phyloP scores from a whole-genome alignment of 2,329 filamentous ascomycete species.

The Corinectria fuckeliana region DNA sequence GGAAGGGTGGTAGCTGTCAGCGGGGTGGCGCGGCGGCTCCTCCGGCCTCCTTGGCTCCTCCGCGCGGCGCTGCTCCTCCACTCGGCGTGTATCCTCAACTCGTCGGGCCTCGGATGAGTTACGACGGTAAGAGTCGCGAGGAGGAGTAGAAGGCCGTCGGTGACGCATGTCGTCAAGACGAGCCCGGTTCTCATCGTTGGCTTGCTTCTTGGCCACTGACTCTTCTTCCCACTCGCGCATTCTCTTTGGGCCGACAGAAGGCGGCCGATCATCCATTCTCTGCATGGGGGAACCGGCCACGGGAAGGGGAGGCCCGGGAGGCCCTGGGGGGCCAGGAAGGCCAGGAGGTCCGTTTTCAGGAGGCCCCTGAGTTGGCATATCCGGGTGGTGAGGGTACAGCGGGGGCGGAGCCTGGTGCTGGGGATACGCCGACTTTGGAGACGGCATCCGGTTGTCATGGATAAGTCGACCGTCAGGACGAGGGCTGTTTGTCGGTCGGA shows the following conservation, averaged over 20 bases:
- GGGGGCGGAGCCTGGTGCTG: constrained; percentile 67
- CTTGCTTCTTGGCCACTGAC: constrained; percentile 78
- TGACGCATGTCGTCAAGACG: constrained; percentile 84
- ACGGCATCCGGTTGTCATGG: constrained; percentile 85
- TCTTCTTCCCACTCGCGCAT: constrained; percentile 94
- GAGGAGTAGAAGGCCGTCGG: constrained; percentile 79
- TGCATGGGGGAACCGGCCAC: constrained; percentile 71
- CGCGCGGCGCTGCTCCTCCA: constrained; percentile 66
- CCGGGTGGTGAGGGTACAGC: constrained; percentile 74
- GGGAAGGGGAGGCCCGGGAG: constrained; percentile 49
- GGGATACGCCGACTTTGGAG: constrained; percentile 85
- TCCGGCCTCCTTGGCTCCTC: constrained; percentile 64
- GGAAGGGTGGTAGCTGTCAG: constrained; percentile 87
- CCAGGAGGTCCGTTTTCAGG: constrained; percentile 61
- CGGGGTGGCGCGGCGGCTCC: constrained; percentile 72
- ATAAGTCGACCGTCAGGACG: constrained; percentile 83
- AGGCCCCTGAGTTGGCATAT: constrained; percentile 63
- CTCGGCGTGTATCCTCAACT: constrained; percentile 67
- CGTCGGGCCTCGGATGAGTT: constrained; percentile 77
- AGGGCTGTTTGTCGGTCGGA: constrained; percentile 75
- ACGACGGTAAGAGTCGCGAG: constrained; percentile 72
- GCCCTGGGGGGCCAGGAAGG: constrained; percentile 46
- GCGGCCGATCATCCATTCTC: constrained; percentile 71
- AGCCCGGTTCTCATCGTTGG: constrained; percentile 85
- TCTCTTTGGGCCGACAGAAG: constrained; percentile 82